Evolutionary conservation across 1,139 yeast genomes (phyloP).

Genomic region (Kodamaea fungicola): DNA sequence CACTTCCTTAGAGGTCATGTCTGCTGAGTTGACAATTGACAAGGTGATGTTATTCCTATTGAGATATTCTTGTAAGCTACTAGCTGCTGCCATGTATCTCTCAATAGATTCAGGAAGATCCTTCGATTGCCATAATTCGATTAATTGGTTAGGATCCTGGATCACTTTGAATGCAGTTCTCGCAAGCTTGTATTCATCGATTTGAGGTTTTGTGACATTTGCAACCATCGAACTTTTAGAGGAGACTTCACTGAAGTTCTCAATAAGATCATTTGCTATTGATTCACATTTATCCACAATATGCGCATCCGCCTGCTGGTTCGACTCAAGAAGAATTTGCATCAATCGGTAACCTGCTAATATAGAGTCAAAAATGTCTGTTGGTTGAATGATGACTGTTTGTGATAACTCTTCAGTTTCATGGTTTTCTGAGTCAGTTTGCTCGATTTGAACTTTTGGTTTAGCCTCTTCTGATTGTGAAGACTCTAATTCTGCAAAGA

Average conservation of each 20-base stretch:
- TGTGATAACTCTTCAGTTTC: constrained; percentile 20
- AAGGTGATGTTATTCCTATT: constrained; percentile 30
- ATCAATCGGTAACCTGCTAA: constrained; percentile 28
- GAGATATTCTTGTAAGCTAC: constrained; percentile 41
- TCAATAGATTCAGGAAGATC: constrained; percentile 25
- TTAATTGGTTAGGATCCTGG: constrained; percentile 13
- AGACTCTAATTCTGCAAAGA: constrained; percentile 24
- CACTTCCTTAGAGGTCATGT: constrained; percentile 5
- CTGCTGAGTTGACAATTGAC: neutral
- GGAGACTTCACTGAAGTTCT: constrained; percentile 20
- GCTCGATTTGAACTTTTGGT: neutral
- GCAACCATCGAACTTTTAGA: constrained; percentile 25
- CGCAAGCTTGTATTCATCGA: constrained; percentile 23
- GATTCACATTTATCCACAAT: constrained; percentile 20
- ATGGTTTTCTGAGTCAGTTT: constrained; percentile 6
- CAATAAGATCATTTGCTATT: constrained; percentile 21
- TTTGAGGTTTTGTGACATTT: constrained; percentile 21
- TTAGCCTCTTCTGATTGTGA: neutral
- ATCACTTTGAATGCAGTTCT: constrained; percentile 23
- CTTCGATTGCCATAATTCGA: constrained; percentile 24
- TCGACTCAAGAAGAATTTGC: constrained; percentile 28
- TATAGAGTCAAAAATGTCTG: constrained; percentile 37
- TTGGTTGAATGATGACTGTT: constrained; percentile 34
- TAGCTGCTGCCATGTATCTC: constrained; percentile 38
- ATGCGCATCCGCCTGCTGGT: neutral